Evolutionary conservation across 2,329 filamentous ascomycete genomes (phyloP).

Genomic region (Chrysoporthe deuterocubensis): DNA sequence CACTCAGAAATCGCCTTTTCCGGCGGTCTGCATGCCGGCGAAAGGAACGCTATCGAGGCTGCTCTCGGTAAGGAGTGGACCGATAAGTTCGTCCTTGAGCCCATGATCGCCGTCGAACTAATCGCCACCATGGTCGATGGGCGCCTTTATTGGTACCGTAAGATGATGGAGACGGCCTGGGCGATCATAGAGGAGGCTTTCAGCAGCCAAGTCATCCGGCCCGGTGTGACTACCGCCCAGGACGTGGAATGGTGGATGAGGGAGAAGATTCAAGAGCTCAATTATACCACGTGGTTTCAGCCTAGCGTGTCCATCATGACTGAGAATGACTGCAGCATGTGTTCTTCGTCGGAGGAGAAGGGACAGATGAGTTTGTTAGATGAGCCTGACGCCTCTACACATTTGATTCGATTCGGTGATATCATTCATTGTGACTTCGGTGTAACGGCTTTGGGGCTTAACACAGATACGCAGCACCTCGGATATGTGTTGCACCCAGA

Average conservation of each 20-base stretch:
- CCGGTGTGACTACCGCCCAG: conserved; percentile 47
- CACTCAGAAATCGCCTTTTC: conserved; percentile 51
- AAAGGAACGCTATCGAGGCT: conserved; percentile 41
- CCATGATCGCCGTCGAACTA: conserved; percentile 51
- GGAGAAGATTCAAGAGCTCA: conserved; percentile 51
- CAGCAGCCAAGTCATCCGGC: conserved; percentile 46
- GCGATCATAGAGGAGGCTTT: conserved; percentile 52
- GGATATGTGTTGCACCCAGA: conserved; percentile 52
- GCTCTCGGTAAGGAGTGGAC: conserved; percentile 46
- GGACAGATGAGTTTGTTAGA: neutral
- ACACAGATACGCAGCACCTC: conserved; percentile 56
- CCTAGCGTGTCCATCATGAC: conserved; percentile 49
- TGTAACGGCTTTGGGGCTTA: conserved; percentile 50
- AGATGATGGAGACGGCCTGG: conserved; percentile 56
- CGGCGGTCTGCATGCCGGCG: conserved; percentile 53
- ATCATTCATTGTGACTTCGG: conserved; percentile 55
- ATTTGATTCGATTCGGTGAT: conserved; percentile 49
- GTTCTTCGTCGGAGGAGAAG: neutral
- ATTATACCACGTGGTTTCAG: conserved; percentile 59
- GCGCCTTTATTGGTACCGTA: conserved; percentile 47
- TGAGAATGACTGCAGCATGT: conserved; percentile 33
- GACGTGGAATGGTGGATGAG: conserved; percentile 58
- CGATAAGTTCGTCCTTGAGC: conserved; percentile 44
- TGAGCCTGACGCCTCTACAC: conserved; percentile 29
- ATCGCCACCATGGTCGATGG: conserved; percentile 48